These are phyloP conservation scores for Hymenoscyphus repandus DNA, from an alignment of 2,329 filamentous ascomycete species.

Conservation along the genomic window DNA sequence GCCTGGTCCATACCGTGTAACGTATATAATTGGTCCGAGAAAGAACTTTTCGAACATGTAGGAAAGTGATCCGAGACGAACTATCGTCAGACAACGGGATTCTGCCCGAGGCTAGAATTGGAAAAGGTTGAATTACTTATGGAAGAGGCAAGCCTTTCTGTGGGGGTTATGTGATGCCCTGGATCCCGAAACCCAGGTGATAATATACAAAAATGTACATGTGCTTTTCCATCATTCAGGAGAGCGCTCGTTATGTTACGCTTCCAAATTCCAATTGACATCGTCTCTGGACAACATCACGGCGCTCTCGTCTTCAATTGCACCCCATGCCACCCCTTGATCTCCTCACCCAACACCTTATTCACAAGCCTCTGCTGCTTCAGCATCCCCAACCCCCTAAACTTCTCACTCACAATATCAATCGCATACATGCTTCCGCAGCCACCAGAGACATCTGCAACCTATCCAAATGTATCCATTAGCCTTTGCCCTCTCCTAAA, in stretches of 20 bases:
- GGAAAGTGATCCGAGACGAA: slow-evolving; percentile 1
- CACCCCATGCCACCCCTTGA: slow-evolving; percentile 78
- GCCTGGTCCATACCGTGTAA: not conserved
- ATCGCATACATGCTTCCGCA: slow-evolving; percentile 87
- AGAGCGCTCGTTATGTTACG: not conserved
- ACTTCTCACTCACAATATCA: slow-evolving; percentile 66
- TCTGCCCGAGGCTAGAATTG: not conserved
- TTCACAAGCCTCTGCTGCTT: slow-evolving; percentile 84
- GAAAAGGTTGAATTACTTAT: not conserved
- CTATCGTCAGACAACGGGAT: not conserved
- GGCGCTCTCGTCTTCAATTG: slow-evolving; percentile 65
- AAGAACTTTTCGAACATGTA: not conserved
- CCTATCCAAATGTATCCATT: slow-evolving; percentile 26
- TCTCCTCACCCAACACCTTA: slow-evolving; percentile 64
- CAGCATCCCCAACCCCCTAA: slow-evolving; percentile 65
- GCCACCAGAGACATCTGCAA: slow-evolving; percentile 76
- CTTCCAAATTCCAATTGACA: not conserved
- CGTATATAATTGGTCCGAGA: not conserved
- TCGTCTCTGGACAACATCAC: slow-evolving; percentile 3
- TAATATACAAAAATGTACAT: not conserved
- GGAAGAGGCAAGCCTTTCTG: too few relatives aligned
- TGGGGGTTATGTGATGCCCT: too few relatives aligned
- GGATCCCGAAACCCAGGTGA: not conserved
- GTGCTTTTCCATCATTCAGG: not conserved
- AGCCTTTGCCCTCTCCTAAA: not conserved